Conservation (phyloP, 2,329 filamentous ascomycete genomes). For the Fusarium keratoplasticum region DNA sequence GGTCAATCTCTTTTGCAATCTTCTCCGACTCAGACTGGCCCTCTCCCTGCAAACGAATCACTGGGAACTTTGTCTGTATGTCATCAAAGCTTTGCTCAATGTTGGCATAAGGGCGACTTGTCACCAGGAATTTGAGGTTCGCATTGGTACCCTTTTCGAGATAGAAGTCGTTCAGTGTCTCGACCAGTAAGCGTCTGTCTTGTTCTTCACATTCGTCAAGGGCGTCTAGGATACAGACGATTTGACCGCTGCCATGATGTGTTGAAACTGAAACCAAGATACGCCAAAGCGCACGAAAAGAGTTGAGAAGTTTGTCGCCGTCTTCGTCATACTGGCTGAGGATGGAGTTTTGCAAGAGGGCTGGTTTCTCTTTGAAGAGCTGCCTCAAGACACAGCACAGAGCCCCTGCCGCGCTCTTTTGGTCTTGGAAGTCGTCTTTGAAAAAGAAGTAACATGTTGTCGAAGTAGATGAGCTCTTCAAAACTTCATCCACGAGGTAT, state of each 20-base stretch:
- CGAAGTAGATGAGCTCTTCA: slow-evolving; percentile 25
- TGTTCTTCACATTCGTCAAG: not conserved
- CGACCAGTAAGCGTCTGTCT: slow-evolving; percentile 33
- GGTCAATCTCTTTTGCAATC: not conserved
- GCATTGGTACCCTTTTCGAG: not conserved
- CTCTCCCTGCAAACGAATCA: slow-evolving; percentile 51
- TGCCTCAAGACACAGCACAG: slow-evolving; percentile 53
- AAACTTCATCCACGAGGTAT: slow-evolving; percentile 47
- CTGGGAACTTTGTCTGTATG: slow-evolving; percentile 37
- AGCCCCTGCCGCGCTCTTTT: slow-evolving; percentile 45
- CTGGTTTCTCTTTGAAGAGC: slow-evolving; percentile 43
- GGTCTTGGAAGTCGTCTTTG: slow-evolving; percentile 55
- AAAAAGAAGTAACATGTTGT: slow-evolving; percentile 58
- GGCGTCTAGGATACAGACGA: slow-evolving; percentile 32
- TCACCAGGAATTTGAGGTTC: slow-evolving; percentile 51
- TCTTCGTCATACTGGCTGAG: not conserved
- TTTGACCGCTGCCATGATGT: slow-evolving; percentile 27
- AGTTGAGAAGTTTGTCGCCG: not conserved
- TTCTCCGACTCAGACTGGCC: slow-evolving; percentile 47
- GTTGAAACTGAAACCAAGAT: not conserved
- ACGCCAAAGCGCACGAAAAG: not conserved
- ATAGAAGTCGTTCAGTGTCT: slow-evolving; percentile 4
- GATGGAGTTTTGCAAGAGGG: not conserved
- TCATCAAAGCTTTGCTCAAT: slow-evolving; percentile 42
- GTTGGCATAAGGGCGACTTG: slow-evolving; percentile 49